Percentiles rank a stretch among this genome's conserved stretches.
phyloP scores from a whole-genome alignment of 768 basidiomycete genomes.

The Agaricus sinodeliciosus region DNA sequence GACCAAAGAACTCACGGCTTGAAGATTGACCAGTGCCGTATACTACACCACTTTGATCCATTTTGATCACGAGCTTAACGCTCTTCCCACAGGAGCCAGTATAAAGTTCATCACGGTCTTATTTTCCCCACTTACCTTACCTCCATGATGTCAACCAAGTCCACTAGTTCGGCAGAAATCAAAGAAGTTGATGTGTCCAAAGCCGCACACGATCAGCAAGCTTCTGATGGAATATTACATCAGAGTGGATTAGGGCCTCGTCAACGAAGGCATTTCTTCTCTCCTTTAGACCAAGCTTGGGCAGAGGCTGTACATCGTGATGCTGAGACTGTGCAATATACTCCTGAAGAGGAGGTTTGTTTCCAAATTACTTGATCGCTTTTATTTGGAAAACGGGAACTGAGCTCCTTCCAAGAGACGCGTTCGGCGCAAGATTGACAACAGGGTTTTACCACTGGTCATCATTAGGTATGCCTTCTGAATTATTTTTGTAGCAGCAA shows the following conservation, averaged over 20 bases:
- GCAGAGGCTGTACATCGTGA: conserved; percentile 47
- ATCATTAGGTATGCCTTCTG: conserved; percentile 34
- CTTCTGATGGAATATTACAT: conserved; percentile 31
- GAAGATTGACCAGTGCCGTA: too few relatives aligned
- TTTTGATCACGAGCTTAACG: not conserved
- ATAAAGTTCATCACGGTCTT: not conserved
- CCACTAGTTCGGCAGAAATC: not conserved
- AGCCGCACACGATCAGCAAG: conserved; percentile 13
- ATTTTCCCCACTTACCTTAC: not conserved
- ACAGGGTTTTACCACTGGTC: conserved; percentile 42
- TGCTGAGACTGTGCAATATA: conserved; percentile 41
- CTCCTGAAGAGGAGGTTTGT: conserved; percentile 41
- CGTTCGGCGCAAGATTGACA: conserved; percentile 46
- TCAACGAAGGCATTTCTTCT: conserved; percentile 39
- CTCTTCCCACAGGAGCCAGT: conserved; percentile 1
- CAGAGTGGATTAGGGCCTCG: conserved; percentile 34
- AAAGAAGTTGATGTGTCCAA: not conserved
- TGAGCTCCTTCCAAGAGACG: conserved; percentile 23
- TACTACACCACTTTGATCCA: too few relatives aligned
- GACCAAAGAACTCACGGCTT: too few relatives aligned
- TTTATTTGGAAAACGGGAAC: not conserved
- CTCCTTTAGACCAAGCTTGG: conserved; percentile 34
- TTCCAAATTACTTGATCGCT: not conserved
- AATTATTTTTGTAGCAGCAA: not conserved
- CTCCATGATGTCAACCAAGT: not conserved